Base-by-base conservation (phyloP, 2,329 filamentous ascomycete species). In the Aspergillus udagawae region DNA sequence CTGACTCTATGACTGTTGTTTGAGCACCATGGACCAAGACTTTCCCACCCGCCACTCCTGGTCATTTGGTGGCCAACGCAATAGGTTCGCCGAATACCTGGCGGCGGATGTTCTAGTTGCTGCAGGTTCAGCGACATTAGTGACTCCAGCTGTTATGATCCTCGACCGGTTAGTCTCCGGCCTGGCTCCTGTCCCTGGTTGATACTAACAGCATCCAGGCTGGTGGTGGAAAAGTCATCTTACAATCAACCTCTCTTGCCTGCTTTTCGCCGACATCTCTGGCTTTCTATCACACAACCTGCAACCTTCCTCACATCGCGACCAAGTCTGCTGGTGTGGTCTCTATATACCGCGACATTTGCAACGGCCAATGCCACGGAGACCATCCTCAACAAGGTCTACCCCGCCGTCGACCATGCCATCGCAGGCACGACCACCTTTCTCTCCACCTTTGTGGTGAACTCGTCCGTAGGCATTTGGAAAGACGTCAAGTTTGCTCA, bases 401-500 rank as follows among this genome's bases (percentile, higher is more conserved):
- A 72, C 74, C 57, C 76, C 79, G 69, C 75, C 73, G 27, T 80
- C 83, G 53, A 82, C 86, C 12, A 77, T 66, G 86, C 89, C 29
- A 91, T 89, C 1, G 80, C 87, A 8, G 91, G 91, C 56, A 83
- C 86, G 1, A 74, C 84, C 61, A 96, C 96, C 68, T 96, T 96
- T 76, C 78, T 84, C 66, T 86, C 88, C 49, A 92, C 89, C 3
- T 88, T 85, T 27, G 75, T 84, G 25, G 84, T 91, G 56, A 96
- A 96, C 76, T 85, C 95, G 68, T 84, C 85, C 12, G 79, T 95
- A 41, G 89, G 90, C 72, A 73, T 75, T 51, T 90, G 92, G 83
- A 96, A 96, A 73, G 92, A 96, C 77, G 86, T 87, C 66, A 86
- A 88, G 61, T 96, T 92, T 73, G 90, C 90, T 2, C 83, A 86